Evolutionary conservation across 495 filamentous ascomycete genomes (phyloP).

Genomic region (Podospora didyma): DNA sequence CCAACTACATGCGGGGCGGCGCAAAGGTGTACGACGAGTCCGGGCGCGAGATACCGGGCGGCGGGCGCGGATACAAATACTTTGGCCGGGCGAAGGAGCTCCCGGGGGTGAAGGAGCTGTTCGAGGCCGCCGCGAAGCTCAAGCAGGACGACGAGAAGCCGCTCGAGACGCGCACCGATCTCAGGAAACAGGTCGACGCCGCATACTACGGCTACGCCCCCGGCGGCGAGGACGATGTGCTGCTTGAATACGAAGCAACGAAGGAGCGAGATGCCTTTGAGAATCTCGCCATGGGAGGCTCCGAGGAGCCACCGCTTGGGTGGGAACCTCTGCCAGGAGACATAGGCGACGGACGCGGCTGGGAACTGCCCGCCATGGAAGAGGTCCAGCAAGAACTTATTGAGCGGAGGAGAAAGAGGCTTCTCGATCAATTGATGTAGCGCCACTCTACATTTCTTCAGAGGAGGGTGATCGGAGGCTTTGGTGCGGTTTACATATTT

Average conservation of each 20-base stretch:
- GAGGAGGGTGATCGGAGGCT: neutral
- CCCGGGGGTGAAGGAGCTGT: constrained; percentile 94
- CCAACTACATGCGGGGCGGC: constrained; percentile 95
- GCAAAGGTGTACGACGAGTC: constrained; percentile 87
- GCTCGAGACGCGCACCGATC: constrained; percentile 57
- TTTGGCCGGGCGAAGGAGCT: constrained; percentile 89
- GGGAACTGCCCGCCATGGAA: constrained; percentile 79
- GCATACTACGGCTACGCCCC: constrained; percentile 94
- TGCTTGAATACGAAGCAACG: constrained; percentile 75
- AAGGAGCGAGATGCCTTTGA: constrained; percentile 82
- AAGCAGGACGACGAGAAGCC: constrained; percentile 50
- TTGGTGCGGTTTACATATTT: neutral
- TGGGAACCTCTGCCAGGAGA: constrained; percentile 91
- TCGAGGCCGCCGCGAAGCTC: constrained; percentile 69
- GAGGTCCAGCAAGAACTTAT: constrained; percentile 92
- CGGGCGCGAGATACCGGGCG: constrained; percentile 83
- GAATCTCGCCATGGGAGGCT: constrained; percentile 38
- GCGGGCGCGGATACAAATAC: constrained; percentile 78
- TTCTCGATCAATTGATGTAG: constrained; percentile 60
- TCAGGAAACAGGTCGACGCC: constrained; percentile 84
- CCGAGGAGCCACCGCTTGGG: constrained; percentile 44
- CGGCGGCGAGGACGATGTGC: constrained; percentile 84
- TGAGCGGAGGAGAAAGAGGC: constrained; percentile 73
- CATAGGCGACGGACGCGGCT: constrained; percentile 73
- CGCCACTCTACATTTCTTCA: neutral